These are phyloP conservation scores for Tolypocladium sp. DNA, from an alignment of 2,329 filamentous ascomycete genomes.

Conservation along the genomic window DNA sequence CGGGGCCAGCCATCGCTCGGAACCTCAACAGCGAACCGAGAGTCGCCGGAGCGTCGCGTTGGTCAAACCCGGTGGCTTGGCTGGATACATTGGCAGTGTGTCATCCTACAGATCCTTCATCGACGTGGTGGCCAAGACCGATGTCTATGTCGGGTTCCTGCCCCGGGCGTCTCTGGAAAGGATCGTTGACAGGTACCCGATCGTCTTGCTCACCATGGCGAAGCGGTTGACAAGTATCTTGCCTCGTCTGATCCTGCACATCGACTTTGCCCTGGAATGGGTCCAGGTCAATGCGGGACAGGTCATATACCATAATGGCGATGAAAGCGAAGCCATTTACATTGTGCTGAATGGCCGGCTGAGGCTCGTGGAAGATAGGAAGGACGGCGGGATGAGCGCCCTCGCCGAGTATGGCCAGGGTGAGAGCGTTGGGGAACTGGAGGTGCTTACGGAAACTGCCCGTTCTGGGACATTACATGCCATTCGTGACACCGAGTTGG, in stretches of 20 bases:
- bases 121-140: constrained; percentile 93
- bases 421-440: constrained; percentile 93
- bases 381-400: constrained; percentile 74
- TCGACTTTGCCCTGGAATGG: constrained; percentile 98
- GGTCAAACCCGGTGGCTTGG: constrained; percentile 88
- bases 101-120: constrained; percentile 95
- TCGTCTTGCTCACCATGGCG: constrained; percentile 89
- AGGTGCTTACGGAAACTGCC: constrained; percentile 89
- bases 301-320: constrained; percentile 84
- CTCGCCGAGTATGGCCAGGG: constrained; percentile 92
- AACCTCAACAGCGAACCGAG: constrained; percentile 28
- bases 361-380: constrained; percentile 71
- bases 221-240: constrained; percentile 86
- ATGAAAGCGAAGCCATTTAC: constrained; percentile 97
- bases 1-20: background rate
- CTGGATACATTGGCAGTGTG: constrained; percentile 88
- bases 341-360: constrained; percentile 92
- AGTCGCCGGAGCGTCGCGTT: constrained; percentile 67
- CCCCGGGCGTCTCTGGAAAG: constrained; percentile 78
- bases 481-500: constrained; percentile 91
- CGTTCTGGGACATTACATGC: constrained; percentile 90
- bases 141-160: constrained; percentile 94
- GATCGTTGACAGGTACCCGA: constrained; percentile 86
- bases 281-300: constrained; percentile 93
- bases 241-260: constrained; percentile 84